Percentiles rank a stretch among this genome's conserved stretches.
Evolutionary conservation across 2,329 filamentous ascomycete species (phyloP).

Genomic region (Fusarium sp.): DNA sequence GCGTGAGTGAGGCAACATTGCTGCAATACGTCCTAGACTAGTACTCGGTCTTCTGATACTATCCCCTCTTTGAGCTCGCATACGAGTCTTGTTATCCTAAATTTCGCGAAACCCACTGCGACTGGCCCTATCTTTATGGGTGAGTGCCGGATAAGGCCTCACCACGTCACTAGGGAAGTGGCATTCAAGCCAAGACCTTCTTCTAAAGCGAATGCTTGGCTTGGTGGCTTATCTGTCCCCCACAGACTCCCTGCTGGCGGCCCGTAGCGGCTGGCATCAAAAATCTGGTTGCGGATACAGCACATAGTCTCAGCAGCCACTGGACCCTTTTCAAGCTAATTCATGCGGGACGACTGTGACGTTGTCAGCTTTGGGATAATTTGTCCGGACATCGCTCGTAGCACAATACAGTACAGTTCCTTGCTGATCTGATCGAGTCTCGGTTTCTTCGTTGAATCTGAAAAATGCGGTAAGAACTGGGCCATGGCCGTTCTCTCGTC

Average conservation of each 20-base stretch:
- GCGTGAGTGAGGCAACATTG: neutral
- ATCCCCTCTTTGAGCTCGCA: slow-evolving; percentile 1
- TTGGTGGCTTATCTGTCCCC: slow-evolving; percentile 35
- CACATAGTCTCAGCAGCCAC: slow-evolving; percentile 3
- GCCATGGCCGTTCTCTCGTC: neutral
- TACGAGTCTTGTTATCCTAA: neutral
- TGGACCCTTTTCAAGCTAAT: slow-evolving; percentile 13
- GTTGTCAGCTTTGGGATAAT: slow-evolving; percentile 17
- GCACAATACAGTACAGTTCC: slow-evolving; percentile 35
- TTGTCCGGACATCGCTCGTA: slow-evolving; percentile 16
- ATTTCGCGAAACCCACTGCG: slow-evolving; percentile 20
- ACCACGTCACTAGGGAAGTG: slow-evolving; percentile 21
- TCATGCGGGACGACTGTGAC: slow-evolving; percentile 22
- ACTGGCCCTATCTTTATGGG: slow-evolving; percentile 22
- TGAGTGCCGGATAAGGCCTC: slow-evolving; percentile 12
- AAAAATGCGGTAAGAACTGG: neutral
- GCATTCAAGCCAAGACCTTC: slow-evolving; percentile 28
- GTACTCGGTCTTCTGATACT: neutral
- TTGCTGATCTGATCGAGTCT: slow-evolving; percentile 35
- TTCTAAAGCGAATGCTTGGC: slow-evolving; percentile 29
- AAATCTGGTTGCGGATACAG: slow-evolving; percentile 34
- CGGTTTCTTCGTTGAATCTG: neutral
- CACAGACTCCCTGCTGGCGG: slow-evolving; percentile 42
- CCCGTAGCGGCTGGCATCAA: slow-evolving; percentile 41
- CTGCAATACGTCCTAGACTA: neutral